These are phyloP conservation scores for Ogataea sp. DNA, from an alignment of 805 yeast species.

Conservation along the genomic window DNA sequence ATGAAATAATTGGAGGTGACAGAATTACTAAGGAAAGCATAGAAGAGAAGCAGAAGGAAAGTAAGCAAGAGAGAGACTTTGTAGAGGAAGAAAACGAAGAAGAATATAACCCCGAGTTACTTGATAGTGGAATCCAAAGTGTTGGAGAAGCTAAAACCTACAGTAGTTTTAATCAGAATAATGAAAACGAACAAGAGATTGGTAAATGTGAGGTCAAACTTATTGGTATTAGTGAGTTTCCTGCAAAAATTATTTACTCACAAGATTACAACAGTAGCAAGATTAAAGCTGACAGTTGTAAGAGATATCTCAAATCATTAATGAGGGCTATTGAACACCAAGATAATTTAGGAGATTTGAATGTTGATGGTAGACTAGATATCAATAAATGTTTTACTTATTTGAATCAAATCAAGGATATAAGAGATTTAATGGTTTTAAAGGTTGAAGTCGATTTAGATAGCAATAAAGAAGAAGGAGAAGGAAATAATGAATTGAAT, in stretches of 20 bases:
- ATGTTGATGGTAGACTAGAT: constrained; percentile 59
- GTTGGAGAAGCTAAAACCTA: too few relatives aligned
- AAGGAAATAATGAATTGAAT: constrained; percentile 12
- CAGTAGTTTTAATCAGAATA: not conserved
- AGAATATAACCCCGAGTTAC: not conserved
- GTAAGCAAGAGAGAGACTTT: not conserved
- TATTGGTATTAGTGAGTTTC: not conserved
- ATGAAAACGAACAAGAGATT: not conserved
- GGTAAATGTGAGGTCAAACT: not conserved
- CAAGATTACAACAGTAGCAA: not conserved
- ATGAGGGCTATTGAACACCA: not conserved
- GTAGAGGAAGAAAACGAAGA: not conserved
- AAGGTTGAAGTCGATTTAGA: constrained; percentile 25
- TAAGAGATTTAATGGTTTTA: constrained; percentile 47
- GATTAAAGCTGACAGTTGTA: not conserved
- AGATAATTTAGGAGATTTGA: constrained; percentile 22
- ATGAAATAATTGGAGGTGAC: constrained; percentile 2
- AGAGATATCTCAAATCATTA: too few relatives aligned
- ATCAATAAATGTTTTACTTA: constrained; percentile 47
- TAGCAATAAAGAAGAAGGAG: not conserved
- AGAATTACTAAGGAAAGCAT: constrained; percentile 2
- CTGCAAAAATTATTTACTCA: not conserved
- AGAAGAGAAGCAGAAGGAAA: not conserved
- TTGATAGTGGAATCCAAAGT: too few relatives aligned
- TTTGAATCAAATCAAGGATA: constrained; percentile 33